Evolutionary conservation across 305 asterid species (phyloP), one percentile per base, ranked within the genome.

Genomic region (Fraxinus floribunda): DNA sequence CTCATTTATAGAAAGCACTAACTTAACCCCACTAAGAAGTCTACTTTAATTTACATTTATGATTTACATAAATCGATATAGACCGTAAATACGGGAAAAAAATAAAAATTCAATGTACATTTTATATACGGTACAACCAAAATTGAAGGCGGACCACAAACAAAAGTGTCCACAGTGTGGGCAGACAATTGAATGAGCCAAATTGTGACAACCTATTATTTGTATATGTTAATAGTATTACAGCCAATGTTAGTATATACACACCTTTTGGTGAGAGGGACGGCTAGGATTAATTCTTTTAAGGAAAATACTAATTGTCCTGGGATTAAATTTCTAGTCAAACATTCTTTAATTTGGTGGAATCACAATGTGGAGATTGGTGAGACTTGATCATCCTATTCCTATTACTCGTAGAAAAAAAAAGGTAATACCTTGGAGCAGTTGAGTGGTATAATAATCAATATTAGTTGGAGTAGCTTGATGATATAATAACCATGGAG

Each of bases 351-450:
- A 46, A 16, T 46, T 46, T 46, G 4, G 52, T 10, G 52, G 18
- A 46, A 46, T 46, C 18, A 3, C 57, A 5, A 16, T 18, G 9
- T 4, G 34, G 70, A 75, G 24, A 57, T 7, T 1, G 20, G 76
- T 30, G 66, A 81, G 77, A 7, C 18, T 29, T 38, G 18, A 49
- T 35, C 79, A 66, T 82, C 44, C 46, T 1, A 39, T 39, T 39
- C 49, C 49, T 8, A 9, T 39, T 8, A 0, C n/a, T 80, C 80
- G 79, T 68, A 76, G 80, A 86, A 38, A 26, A 83, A 85, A 57
- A 79, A n/a, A n/a, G n/a, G n/a, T n/a, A n/a, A n/a, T n/a, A n/a
- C n/a, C n/a, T n/a, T n/a, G n/a, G n/a, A n/a, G n/a, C n/a, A n/a
- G n/a, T n/a, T n/a, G n/a, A n/a, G n/a, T n/a, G n/a, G n/a, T n/a